Evolutionary conservation across 2,329 filamentous ascomycete species (phyloP).

Genomic region (Colletotrichum sidae): DNA sequence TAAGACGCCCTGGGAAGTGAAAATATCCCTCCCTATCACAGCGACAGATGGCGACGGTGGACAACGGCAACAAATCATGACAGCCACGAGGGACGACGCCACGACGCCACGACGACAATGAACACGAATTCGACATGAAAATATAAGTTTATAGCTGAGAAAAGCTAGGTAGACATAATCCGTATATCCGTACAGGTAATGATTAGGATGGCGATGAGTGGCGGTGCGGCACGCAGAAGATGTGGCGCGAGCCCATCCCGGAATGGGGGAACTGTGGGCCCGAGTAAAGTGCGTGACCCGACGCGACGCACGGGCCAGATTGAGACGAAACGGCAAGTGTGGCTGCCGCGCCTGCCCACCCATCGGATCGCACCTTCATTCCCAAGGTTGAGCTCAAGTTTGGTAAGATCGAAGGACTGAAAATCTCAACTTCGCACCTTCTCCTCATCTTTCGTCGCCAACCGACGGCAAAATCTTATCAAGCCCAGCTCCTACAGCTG

Average conservation of each 20-base stretch:
- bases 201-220: background rate
- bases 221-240: slow-evolving; percentile 11
- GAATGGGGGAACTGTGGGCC: slow-evolving; percentile 33
- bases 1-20: too few relatives aligned
- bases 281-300: slow-evolving; percentile 4
- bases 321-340: slow-evolving; percentile 26
- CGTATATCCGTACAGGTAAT: too few relatives aligned
- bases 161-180: too few relatives aligned
- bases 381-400: slow-evolving; percentile 23
- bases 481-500: too few relatives aligned
- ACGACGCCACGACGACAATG: too few relatives aligned
- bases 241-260: slow-evolving; percentile 22
- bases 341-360: slow-evolving; percentile 9
- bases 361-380: slow-evolving; percentile 31
- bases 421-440: slow-evolving; percentile 29
- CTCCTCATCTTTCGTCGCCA: slow-evolving; percentile 14
- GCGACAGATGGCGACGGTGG: too few relatives aligned
- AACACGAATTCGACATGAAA: too few relatives aligned
- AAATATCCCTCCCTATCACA: too few relatives aligned
- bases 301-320: slow-evolving; percentile 21
- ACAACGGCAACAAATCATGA: too few relatives aligned
- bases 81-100: too few relatives aligned
- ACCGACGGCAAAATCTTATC: slow-evolving; percentile 20
- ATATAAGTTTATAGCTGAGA: too few relatives aligned
- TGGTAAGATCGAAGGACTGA: slow-evolving; percentile 34